Base-by-base conservation (phyloP, 768 basidiomycete species). In the Suillus subaureus region DNA sequence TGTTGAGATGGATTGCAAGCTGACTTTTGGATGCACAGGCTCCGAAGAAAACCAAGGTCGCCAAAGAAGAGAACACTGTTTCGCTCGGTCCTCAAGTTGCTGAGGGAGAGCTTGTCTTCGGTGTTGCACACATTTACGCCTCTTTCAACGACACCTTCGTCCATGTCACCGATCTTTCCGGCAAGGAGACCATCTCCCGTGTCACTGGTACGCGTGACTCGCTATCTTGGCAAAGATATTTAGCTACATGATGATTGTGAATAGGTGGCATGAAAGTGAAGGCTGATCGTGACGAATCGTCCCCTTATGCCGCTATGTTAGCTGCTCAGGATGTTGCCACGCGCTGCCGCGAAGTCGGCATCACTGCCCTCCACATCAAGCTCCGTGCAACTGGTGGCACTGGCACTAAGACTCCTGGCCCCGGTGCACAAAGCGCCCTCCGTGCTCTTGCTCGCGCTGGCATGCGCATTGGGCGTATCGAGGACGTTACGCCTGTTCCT, bases 101-200 rank as follows among this genome's bases (percentile, higher is more conserved):
- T 67, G 96, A 97, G 79, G 96, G 97, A 76, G 96, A 98, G 81
- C 89, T 92, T 74, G 97, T 99, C 51, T 98, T 97, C 76, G 97
- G 97, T 70, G 96, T 98, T 67, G 97, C 97, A 13, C 97, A 97
- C 85, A 98, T 99, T 83, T 99, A 92, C 73, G 97, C 97, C 47
- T 97, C 95, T 65, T 99, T 99, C 89, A 99, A 99, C 82, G 97
- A 99, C 77, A 99, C 97, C 65, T 99, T 99, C 80, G 97, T 99
- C 71, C 97, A 99, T 78, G 85, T 99, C 75, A 99, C 97, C 79
- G 97, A 99, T 92, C 82, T 99, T 66, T 96, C 96, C 28, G 97
- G 97, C 74, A 96, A 94, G 84, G 97, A 99, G 85, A 99, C 97
- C 78, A 95, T 99, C 83, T 93, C 94, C 72, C 94, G 97, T 76